Evolutionary conservation across 164 flowering plant genomes (phyloP).

Genomic region (Cinnamomum chago): DNA sequence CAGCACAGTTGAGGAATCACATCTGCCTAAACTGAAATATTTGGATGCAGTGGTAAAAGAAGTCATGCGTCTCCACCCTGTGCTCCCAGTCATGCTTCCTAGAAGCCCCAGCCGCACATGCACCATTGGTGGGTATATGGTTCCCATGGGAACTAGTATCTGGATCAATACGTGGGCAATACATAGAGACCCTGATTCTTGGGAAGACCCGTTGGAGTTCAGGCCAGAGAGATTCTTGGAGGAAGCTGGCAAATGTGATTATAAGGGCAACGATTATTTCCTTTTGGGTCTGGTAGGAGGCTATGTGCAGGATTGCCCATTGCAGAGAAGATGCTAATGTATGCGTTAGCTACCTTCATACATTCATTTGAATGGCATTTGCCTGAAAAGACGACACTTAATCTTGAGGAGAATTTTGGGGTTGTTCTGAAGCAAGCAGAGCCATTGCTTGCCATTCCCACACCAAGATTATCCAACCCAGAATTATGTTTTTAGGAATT

Average conservation of each 20-base stretch:
- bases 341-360: slow-evolving; percentile 31
- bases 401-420: slow-evolving; percentile 34
- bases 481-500: slow-evolving; percentile 14
- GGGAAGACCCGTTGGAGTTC: slow-evolving; percentile 36
- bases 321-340: slow-evolving; percentile 33
- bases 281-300: slow-evolving; percentile 58
- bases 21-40: slow-evolving; percentile 27
- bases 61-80: slow-evolving; percentile 33
- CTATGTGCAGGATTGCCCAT: slow-evolving; percentile 42
- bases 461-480: slow-evolving; percentile 27
- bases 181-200: slow-evolving; percentile 40
- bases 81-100: slow-evolving; percentile 24
- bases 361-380: slow-evolving; percentile 41
- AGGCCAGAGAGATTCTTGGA: slow-evolving; percentile 28
- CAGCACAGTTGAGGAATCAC: slow-evolving; percentile 21
- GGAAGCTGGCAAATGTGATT: slow-evolving; percentile 9
- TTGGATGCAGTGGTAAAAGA: slow-evolving; percentile 39
- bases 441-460: slow-evolving; percentile 38
- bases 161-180: slow-evolving; percentile 42
- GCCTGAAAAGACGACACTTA: slow-evolving; percentile 22
- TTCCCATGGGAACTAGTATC: slow-evolving; percentile 29
- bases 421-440: slow-evolving; percentile 30
- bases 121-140: slow-evolving; percentile 29
- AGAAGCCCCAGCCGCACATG: slow-evolving; percentile 11
- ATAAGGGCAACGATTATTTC: slow-evolving; percentile 29